phyloP scores from a whole-genome alignment of 2,329 filamentous ascomycete species.

The Trichoderma brevicompactum region DNA sequence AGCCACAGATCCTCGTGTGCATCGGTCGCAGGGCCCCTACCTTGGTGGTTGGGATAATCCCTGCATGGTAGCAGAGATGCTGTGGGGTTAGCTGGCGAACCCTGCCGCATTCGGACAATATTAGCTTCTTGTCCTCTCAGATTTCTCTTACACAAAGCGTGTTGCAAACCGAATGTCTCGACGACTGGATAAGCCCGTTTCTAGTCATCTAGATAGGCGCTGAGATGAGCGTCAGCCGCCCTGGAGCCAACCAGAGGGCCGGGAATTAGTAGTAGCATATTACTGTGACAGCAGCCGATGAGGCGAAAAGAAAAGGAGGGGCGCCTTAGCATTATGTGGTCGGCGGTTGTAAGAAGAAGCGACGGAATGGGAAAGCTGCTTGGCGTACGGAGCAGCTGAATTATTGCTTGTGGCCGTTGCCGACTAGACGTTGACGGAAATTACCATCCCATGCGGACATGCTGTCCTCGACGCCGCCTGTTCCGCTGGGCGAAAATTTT shows the following conservation, averaged over 20 bases:
- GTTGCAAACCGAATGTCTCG: conserved; percentile 41
- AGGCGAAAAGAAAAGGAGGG: conserved; percentile 23
- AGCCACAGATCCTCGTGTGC: conserved; percentile 30
- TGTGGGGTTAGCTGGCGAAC: conserved; percentile 27
- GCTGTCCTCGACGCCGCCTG: background rate
- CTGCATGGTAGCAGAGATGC: conserved; percentile 17
- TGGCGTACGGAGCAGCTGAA: conserved; percentile 14
- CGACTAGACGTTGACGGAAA: background rate
- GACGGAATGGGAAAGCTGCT: conserved; percentile 12
- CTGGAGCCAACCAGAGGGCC: conserved; percentile 30
- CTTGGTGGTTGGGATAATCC: conserved; percentile 17
- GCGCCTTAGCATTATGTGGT: background rate
- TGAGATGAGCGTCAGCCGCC: conserved; percentile 31
- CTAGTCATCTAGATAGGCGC: conserved; percentile 33
- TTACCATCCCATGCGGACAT: background rate
- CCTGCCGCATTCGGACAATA: conserved; percentile 29
- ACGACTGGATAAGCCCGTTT: conserved; percentile 35
- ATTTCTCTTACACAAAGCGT: conserved; percentile 46
- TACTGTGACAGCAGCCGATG: conserved; percentile 27
- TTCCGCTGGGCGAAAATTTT: background rate
- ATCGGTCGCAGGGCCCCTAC: conserved; percentile 9
- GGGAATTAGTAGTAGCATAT: conserved; percentile 19
- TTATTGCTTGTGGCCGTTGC: conserved; percentile 6
- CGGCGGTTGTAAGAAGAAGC: conserved; percentile 25
- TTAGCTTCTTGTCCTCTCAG: conserved; percentile 37